phyloP scores from a whole-genome alignment of 75 land plant species.

The Picea glauca region DNA sequence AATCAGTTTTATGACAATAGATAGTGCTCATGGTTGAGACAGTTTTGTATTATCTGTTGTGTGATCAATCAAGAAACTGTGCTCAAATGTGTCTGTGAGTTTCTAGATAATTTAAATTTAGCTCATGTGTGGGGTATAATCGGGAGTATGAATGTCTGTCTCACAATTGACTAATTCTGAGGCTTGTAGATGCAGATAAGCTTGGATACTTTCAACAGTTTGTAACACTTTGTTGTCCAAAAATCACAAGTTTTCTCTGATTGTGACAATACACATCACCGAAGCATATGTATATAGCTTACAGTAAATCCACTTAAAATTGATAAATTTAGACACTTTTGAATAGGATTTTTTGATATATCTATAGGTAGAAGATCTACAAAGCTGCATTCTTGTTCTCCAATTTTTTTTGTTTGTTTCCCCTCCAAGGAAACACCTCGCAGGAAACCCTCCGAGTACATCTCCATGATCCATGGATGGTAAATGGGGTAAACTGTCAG shows the following conservation, averaged over 20 bases:
- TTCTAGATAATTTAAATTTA: not conserved
- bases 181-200: not conserved
- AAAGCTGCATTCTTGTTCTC: not conserved
- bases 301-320: not conserved
- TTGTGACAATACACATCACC: not conserved
- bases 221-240: not conserved
- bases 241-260: not conserved
- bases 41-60: not conserved
- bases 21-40: not conserved
- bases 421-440: too few relatives aligned
- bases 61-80: too few relatives aligned
- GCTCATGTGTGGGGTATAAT: not conserved
- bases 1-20: not conserved
- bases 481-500: too few relatives aligned
- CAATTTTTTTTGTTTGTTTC: not conserved
- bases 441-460: too few relatives aligned
- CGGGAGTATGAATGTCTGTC: not conserved
- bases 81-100: not conserved
- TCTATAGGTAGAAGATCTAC: not conserved
- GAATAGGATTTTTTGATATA: not conserved
- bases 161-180: not conserved
- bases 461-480: too few relatives aligned
- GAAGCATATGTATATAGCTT: not conserved
- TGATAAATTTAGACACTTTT: not conserved
- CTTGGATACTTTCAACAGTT: not conserved